Evolutionary conservation across 139 green algal genomes (phyloP).

Genomic region (Micractinium conductrix): DNA sequence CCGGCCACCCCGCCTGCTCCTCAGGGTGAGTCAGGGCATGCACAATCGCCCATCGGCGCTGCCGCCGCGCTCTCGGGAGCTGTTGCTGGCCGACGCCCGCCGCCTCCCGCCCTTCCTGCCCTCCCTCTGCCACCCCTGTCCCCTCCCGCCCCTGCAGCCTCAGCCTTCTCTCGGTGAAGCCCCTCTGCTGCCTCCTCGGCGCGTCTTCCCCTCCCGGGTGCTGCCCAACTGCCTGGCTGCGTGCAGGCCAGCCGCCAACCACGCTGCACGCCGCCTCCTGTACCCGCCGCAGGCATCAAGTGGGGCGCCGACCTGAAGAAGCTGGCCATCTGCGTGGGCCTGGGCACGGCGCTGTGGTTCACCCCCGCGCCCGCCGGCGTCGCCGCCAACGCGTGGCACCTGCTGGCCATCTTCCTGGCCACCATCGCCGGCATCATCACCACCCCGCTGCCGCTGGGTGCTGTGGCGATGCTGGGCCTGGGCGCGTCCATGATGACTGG

Average conservation of each 20-base stretch:
- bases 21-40: not conserved
- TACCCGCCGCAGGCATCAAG: slow-evolving; percentile 59
- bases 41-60: not conserved
- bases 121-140: not conserved
- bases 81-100: not conserved
- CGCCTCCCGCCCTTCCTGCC: too few relatives aligned
- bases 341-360: slow-evolving; percentile 83
- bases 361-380: slow-evolving; percentile 85
- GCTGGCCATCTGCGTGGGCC: slow-evolving; percentile 84
- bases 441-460: slow-evolving; percentile 94
- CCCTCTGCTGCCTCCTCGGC: not conserved
- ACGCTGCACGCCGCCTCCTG: too few relatives aligned
- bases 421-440: slow-evolving; percentile 88
- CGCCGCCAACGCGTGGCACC: slow-evolving; percentile 79
- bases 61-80: not conserved
- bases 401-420: slow-evolving; percentile 93
- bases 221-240: not conserved
- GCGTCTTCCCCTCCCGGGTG: too few relatives aligned
- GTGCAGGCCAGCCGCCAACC: too few relatives aligned
- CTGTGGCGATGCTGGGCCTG: slow-evolving; percentile 97
- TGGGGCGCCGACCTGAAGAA: slow-evolving; percentile 93
- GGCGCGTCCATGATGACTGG: slow-evolving; percentile 93
- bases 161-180: not conserved
- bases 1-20: not conserved
- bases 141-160: too few relatives aligned